These are phyloP conservation scores for Aureobasidium sp. DNA, from an alignment of 2,329 filamentous ascomycete genomes.

Conservation along the genomic window DNA sequence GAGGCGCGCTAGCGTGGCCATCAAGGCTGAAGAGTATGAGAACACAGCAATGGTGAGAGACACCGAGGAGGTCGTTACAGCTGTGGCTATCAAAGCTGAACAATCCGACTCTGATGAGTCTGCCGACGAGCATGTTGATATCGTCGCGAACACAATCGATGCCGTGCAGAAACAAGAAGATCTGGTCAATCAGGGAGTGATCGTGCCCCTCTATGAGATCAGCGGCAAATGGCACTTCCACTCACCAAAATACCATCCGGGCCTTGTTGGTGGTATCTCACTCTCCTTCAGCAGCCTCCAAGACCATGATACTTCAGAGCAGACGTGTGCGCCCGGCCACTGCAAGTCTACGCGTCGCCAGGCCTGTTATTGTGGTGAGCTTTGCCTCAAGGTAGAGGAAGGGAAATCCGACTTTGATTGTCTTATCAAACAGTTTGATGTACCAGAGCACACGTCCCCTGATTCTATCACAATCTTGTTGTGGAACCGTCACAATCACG, in stretches of 20 bases:
- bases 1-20: neutral
- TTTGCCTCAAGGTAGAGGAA: neutral
- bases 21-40: neutral
- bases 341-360: neutral
- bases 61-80: no score
- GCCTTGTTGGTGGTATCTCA: neutral
- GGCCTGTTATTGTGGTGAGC: neutral
- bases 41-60: neutral
- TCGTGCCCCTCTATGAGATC: neutral
- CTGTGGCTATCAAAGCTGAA: neutral
- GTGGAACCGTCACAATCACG: neutral
- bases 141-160: neutral
- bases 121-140: neutral
- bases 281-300: neutral
- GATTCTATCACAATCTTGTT: neutral
- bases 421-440: neutral
- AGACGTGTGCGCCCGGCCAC: neutral
- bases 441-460: neutral
- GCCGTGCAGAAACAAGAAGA: neutral
- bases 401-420: neutral
- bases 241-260: neutral
- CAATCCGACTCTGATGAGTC: neutral
- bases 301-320: neutral
- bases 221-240: neutral
- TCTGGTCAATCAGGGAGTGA: rapidly evolving